Evolutionary conservation across 1,284 basidiomycete species (phyloP).

Genomic region (Cryptococcus neoformans): DNA sequence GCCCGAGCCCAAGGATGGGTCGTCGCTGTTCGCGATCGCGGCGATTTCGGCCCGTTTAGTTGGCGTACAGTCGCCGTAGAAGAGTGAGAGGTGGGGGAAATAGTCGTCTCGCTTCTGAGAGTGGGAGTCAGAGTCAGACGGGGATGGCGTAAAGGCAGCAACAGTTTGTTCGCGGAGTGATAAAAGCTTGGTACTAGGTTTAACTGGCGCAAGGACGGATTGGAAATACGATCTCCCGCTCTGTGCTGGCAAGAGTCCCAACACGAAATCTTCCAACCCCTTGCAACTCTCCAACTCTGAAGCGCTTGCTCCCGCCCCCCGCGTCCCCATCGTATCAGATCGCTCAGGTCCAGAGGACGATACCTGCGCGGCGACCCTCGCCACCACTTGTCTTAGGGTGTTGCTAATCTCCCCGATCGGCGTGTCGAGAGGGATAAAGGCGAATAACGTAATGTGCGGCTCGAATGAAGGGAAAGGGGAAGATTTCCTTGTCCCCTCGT

Average conservation of each 20-base stretch:
- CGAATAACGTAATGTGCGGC: conserved; percentile 36
- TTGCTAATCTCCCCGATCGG: conserved; percentile 9
- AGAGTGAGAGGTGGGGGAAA: conserved; percentile 39
- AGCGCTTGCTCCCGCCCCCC: no score
- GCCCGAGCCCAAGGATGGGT: not conserved
- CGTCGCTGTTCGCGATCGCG: conserved; percentile 6
- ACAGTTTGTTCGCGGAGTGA: conserved; percentile 17
- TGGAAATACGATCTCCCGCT: conserved; percentile 36
- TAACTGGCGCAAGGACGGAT: conserved; percentile 33
- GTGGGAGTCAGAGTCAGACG: no score
- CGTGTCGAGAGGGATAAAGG: conserved; percentile 14
- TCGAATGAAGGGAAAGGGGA: conserved; percentile 21
- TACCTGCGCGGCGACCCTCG: no score
- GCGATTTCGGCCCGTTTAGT: conserved; percentile 23
- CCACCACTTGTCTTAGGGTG: conserved; percentile 1
- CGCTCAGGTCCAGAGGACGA: no score
- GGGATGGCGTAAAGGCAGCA: no score
- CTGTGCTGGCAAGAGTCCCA: conserved; percentile 18
- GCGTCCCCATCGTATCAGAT: no score
- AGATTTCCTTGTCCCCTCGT: conserved; percentile 2
- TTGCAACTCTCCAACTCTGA: no score
- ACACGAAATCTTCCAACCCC: not conserved
- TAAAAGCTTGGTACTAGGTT: conserved; percentile 10
- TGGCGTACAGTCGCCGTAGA: conserved; percentile 28
- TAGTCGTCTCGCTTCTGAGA: conserved; percentile 14